Evolutionary conservation across 164 flowering plant genomes (phyloP), one percentile per base, ranked within the genome.

Genomic region (Sedum album): DNA sequence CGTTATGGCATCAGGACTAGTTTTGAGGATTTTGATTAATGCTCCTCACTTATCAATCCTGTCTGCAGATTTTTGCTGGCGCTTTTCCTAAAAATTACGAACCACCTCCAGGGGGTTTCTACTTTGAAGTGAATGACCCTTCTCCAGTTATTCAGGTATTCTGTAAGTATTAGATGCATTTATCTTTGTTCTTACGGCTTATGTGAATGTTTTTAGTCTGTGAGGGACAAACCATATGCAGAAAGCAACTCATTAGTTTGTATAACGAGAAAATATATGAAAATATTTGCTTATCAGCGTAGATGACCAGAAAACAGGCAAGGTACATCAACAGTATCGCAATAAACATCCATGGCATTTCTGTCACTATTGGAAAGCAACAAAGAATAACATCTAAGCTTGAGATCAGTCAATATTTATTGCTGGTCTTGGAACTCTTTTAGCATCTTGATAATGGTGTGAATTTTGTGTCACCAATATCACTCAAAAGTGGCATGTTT

Each of bases 61-160:
- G 20, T 20, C 61, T 69, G 60, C 73, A 82, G 82, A 82, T 82
- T 69, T 79, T 79, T 77, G 78, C 83, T 66, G 86, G 86, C 53
- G 82, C 81, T 6, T 80, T 80, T 60, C 83, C 82, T n/a, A 26
- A 73, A 62, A 75, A 80, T 41, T 82, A 82, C 73, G 86, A 80
- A 63, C 86, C 86, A 60, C 86, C 86, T 75, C 86, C 86, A 1
- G 36, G 74, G 38, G 83, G 77, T 68, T 82, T 82, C 75, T 79
- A 80, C 68, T 82, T 72, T 77, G 86, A 82, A 80, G 79, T 82
- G 61, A 77, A 76, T 76, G 86, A 77, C 69, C 70, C 21, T 20
- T 77, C 79, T 17, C 81, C 83, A 11, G 71, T 80, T 61, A 76
- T 80, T 44, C 86, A 82, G 60, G 86, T 82, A 82, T 62, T n/a